A percentile compares a stretch with the other conserved stretches of the same genome.
phyloP scores from a whole-genome alignment of 2,329 filamentous ascomycete genomes.

The Elsinoe fawcettii region DNA sequence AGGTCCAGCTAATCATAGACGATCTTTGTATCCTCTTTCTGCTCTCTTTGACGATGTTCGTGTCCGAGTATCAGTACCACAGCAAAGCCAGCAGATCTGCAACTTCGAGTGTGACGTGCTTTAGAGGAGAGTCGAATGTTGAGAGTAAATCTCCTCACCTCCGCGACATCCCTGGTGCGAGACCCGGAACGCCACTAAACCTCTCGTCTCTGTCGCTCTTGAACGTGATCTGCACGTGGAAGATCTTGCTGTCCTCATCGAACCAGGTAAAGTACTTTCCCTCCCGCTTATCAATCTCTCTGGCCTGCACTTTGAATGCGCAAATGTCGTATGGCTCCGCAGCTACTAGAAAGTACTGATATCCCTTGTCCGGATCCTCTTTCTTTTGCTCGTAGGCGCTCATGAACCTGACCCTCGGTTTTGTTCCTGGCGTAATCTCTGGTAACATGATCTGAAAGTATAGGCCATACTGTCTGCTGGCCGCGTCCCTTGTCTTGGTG shows the following conservation, averaged over 20 bases:
- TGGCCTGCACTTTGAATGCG: slow-evolving; percentile 87
- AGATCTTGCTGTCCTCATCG: slow-evolving; percentile 92
- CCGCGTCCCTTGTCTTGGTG: slow-evolving; percentile 84
- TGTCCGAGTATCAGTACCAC: background rate
- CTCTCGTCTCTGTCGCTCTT: slow-evolving; percentile 96
- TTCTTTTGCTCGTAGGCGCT: slow-evolving; percentile 93
- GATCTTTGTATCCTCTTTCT: background rate
- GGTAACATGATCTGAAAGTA: slow-evolving; percentile 97
- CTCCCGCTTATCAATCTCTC: slow-evolving; percentile 84
- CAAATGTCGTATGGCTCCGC: slow-evolving; percentile 98
- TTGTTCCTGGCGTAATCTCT: slow-evolving; percentile 68
- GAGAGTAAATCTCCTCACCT: slow-evolving; percentile 1
- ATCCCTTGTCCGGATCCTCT: slow-evolving; percentile 88
- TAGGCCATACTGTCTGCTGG: slow-evolving; percentile 79
- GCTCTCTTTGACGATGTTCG: background rate
- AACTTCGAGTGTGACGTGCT: too few species aligned
- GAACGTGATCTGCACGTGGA: slow-evolving; percentile 96
- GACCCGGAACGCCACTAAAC: slow-evolving; percentile 59
- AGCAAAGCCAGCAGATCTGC: background rate
- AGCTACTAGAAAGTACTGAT: slow-evolving; percentile 89
- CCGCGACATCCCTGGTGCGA: slow-evolving; percentile 27
- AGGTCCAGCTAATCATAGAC: too few species aligned
- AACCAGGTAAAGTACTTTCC: slow-evolving; percentile 91
- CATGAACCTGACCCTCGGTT: slow-evolving; percentile 90
- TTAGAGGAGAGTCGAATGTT: too few species aligned